Conservation (phyloP, 2,329 filamentous ascomycete species). For the Mycosphaerella arachidis region DNA sequence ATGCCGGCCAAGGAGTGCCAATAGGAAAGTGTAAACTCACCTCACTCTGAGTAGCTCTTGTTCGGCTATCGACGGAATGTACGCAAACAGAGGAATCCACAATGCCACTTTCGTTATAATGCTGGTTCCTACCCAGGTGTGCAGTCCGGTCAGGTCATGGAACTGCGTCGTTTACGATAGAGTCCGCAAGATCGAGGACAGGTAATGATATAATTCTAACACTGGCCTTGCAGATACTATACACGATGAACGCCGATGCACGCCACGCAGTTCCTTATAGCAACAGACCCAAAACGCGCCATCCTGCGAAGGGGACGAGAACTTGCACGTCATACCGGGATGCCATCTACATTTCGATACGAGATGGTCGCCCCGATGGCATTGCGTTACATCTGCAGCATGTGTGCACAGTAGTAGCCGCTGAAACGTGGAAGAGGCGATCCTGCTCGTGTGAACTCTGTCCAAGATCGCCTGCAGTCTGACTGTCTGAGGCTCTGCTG, state of each 20-base stretch:
- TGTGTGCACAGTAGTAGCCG: background rate
- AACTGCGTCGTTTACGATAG: too few species aligned
- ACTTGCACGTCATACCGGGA: background rate
- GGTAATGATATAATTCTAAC: background rate
- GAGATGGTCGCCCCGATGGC: slow-evolving; percentile 3
- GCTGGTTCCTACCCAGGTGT: background rate
- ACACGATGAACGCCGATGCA: background rate
- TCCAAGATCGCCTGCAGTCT: slow-evolving; percentile 1
- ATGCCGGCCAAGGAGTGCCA: background rate
- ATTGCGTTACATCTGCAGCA: background rate
- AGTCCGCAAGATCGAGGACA: background rate
- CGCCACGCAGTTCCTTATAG: background rate
- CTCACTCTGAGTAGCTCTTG: background rate
- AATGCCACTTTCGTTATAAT: background rate
- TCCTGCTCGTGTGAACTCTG: slow-evolving; percentile 6
- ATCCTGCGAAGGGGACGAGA: slow-evolving; percentile 1
- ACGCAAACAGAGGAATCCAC: background rate
- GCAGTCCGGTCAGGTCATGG: background rate
- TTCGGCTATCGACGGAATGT: background rate
- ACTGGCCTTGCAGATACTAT: background rate
- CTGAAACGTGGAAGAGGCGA: slow-evolving; percentile 3
- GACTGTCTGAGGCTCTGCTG: background rate
- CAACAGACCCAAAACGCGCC: background rate
- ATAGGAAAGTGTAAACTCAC: background rate
- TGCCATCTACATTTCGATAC: slow-evolving; percentile 2